Base-by-base conservation (phyloP, 2,329 filamentous ascomycete species). In the Xenoacremonium recifei region DNA sequence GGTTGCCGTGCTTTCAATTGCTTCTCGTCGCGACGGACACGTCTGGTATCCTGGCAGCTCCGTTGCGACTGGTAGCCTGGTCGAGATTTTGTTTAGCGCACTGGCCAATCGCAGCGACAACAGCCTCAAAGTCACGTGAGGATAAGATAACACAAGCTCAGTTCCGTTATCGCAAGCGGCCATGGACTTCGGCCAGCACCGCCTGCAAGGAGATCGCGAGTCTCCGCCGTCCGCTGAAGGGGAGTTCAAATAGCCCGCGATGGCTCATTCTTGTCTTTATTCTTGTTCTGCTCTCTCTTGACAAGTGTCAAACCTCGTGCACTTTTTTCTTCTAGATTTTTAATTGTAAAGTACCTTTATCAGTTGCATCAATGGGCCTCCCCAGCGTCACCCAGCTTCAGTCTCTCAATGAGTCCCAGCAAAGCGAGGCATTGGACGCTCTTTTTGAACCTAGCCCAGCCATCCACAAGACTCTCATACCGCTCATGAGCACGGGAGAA, bases 371-470 rank as follows among this genome's bases (percentile, higher is more conserved):
- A 61, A 70, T 27, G 34, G 66, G 69, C 12, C 69, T 95, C 29
- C 69, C 75, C 19, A 66, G 69, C 35, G 75, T 84, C 36, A 61
- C 29, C 29, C 29, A 31, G 29, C 23, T 81, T 15, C n/a, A n/a
- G n/a, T n/a, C n/a, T n/a, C n/a, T n/a, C n/a, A n/a, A n/a, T n/a
- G 73, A 79, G 21, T 57, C 71, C 20, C 68, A 76, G 16, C 76
- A 86, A 42, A 73, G 72, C 27, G 59, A 66, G 4, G 70, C 83
- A 37, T 78, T 96, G 36, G 87, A 95, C 66, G 75, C 83, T 4
- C 82, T 96, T 45, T 96, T 96, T 66, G 91, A 96, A 63, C 87
- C 88, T 13, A 90, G 85, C 40, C 71, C 77, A 1, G 79, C 84
- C 37, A 80, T 96, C 2, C 89, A 92, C 64, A 72, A 76, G 11